Conservation (phyloP, 768 basidiomycete species). For the Favolaschia claudopus region DNA sequence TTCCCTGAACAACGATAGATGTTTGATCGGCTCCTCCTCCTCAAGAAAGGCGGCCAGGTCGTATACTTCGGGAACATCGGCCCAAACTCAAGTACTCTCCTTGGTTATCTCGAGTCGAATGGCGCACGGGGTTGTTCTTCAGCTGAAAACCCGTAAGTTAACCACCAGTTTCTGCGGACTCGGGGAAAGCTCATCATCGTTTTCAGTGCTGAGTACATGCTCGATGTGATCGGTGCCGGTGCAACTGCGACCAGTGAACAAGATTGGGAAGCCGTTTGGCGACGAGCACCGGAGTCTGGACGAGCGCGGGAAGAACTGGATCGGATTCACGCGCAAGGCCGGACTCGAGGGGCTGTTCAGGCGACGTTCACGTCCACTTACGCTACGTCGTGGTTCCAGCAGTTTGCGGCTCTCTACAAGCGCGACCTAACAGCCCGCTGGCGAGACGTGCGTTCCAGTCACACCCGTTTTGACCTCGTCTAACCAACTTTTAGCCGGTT, state of each 20-base stretch:
- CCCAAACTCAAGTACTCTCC: too few species aligned
- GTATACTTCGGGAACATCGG: too few species aligned
- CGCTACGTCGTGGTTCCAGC: constrained; percentile 61
- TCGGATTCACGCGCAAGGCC: constrained; percentile 57
- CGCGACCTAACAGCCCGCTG: constrained; percentile 59
- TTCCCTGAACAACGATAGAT: too few species aligned
- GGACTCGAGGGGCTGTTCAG: constrained; percentile 44
- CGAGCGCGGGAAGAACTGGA: constrained; percentile 49
- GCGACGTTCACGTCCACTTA: constrained; percentile 51
- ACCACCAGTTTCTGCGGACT: neutral
- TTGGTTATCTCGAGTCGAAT: too few species aligned
- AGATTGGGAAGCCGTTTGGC: constrained; percentile 72
- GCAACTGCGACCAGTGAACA: constrained; percentile 60
- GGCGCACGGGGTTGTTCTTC: too few species aligned
- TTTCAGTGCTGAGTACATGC: constrained; percentile 65
- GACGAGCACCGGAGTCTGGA: constrained; percentile 54
- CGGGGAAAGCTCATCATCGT: neutral
- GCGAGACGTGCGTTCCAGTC: constrained; percentile 44
- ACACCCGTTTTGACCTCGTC: neutral
- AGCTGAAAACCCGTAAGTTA: constrained; percentile 81
- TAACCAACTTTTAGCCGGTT: constrained; percentile 43
- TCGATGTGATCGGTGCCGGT: constrained; percentile 80
- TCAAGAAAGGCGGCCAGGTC: too few species aligned
- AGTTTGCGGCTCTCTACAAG: constrained; percentile 50
- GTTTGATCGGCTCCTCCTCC: too few species aligned